phyloP scores from a whole-genome alignment of 2,329 filamentous ascomycete species.

The Nothophaeocryptopus gaeumannii region DNA sequence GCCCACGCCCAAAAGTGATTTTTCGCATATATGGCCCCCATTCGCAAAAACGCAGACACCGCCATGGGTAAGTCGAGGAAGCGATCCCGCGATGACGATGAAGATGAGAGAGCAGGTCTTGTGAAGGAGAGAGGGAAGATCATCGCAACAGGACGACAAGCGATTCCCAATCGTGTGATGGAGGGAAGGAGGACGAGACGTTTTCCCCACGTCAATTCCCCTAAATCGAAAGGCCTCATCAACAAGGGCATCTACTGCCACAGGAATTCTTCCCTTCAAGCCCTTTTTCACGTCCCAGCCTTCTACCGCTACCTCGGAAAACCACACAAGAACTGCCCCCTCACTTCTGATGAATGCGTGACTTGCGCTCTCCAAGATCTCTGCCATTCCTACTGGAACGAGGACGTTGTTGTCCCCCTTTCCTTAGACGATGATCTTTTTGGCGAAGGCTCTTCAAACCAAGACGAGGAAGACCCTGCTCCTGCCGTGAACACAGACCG shows the following conservation, averaged over 20 bases:
- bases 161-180: neutral
- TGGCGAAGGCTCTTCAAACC: no score
- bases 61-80: neutral
- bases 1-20: no score
- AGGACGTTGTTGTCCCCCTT: neutral
- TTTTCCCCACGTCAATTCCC: slow-evolving; percentile 4
- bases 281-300: slow-evolving; percentile 10
- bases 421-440: neutral
- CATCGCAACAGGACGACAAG: neutral
- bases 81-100: neutral
- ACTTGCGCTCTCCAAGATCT: neutral
- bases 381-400: neutral
- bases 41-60: neutral
- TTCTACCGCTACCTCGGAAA: slow-evolving; percentile 10
- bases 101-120: neutral
- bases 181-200: neutral
- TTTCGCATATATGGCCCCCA: no score
- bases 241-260: slow-evolving; percentile 17
- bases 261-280: slow-evolving; percentile 10
- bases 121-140: slow-evolving; percentile 3
- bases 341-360: neutral
- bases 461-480: no score
- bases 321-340: slow-evolving; percentile 3
- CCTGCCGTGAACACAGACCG: no score
- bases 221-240: slow-evolving; percentile 11